Base-by-base conservation (phyloP, 202 grass and related monocot species). In the Bolboschoenoplectus hybrid region DNA sequence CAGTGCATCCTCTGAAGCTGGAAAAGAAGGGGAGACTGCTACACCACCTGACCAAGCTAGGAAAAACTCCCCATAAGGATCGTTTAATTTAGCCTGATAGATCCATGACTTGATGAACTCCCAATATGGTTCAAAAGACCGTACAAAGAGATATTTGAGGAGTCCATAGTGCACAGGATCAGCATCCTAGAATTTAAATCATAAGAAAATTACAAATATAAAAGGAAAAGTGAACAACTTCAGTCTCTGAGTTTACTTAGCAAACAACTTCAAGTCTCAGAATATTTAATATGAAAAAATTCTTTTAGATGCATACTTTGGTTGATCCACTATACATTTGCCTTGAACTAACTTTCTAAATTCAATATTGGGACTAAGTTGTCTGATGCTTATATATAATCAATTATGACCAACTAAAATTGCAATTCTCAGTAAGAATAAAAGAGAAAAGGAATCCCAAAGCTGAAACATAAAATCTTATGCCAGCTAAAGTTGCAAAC, bases 21-120 rank as follows among this genome's bases (percentile, higher is more conserved):
- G 46, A 87, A 63, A 79, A 55, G 75, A 66, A 16, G 41, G 35
- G 76, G 60, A 57, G 56, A 43, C 10, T 36, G 70, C 44, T 53
- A 53, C 26, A 83, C 49, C 40, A 53, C 69, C 65, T 56, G 81
- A 68, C 65, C 88, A 82, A 41, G 72, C 73, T 72, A 90, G 83
- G 65, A 98, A 86, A 88, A 94, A 98, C 88, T 98, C 93, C 62
- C 91, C 90, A 83, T 94, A 94, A 85, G 97, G 97, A 81, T 98
- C 93, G 38, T 96, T 69, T 6, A 96, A 80, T 86, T 85, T 90
- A 79, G 89, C 91, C 80, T 68, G 91, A 87, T 96, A 98, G 88
- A 98, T 96, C 97, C 97, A 98, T 87, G 86, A 92, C 86, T 94
- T 98, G 80, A 98, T 94, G 83, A 98, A 98, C 46, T 90, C 90